Base-by-base conservation (phyloP, 176 grass and related monocot species). In the Coix lacrymajobi region DNA sequence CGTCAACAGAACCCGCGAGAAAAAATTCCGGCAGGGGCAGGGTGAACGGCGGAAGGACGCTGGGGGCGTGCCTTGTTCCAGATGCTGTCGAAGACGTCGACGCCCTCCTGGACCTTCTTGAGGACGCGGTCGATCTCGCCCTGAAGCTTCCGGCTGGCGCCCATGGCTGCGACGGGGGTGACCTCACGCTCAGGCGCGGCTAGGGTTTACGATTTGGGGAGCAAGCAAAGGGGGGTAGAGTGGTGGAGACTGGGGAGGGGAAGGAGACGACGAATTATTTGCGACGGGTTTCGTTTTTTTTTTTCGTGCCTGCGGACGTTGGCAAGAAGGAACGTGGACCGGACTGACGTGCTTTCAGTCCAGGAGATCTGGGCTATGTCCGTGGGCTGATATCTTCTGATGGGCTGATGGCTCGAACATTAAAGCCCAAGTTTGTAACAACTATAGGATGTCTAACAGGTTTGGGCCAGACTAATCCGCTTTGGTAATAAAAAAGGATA, bases 51-150 rank as follows among this genome's bases (percentile, higher is more conserved):
- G 24, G 15, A 19, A 14, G 57, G 41, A 1, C 8, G 13, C 3
- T 11, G 20, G 3, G 16, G 7, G 45, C 25, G 33, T 78, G 86
- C 97, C 97, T 99, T 99, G 85, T 96, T 99, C 97, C 97, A 99
- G 68, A 96, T 99, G 86, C 93, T 96, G 87, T 99, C 93, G 85
- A 99, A 99, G 85, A 99, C 91, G 28, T 99, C 93, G 66, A 99
- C 97, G 85, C 97, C 97, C 80, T 99, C 97, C 76, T 99, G 97
- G 46, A 99, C 96, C 87, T 99, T 99, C 91, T 99, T 99, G 56
- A 99, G 91, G 40, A 99, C 91, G 45, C 96, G 96, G 89, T 99
- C 96, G 70, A 99, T 99, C 93, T 99, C 96, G 37, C 96, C 93
- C 88, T 94, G 91, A 16, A 99, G 89, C 89, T 99, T 99, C 74